These are phyloP conservation scores for Noccaea caerulescens DNA, from an alignment of 345 rosid species.

Conservation along the genomic window DNA sequence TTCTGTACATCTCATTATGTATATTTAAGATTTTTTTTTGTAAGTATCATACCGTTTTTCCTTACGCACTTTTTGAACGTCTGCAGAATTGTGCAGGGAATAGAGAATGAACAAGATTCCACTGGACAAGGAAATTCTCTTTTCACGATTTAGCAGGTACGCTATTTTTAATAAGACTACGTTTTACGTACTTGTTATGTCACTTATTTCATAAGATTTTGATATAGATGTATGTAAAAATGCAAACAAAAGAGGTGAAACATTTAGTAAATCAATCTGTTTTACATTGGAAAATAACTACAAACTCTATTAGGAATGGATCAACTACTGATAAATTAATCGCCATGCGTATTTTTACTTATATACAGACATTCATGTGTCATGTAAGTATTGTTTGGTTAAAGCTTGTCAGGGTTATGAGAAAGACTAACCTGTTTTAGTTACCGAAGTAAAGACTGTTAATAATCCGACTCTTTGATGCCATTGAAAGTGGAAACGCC, in stretches of 20 bases:
- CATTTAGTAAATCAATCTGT: neutral
- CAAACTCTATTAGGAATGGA: neutral
- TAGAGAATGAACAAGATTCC: neutral
- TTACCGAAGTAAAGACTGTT: neutral
- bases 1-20: neutral
- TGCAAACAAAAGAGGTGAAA: neutral
- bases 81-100: conserved; percentile 12
- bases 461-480: neutral
- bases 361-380: too few species aligned
- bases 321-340: neutral
- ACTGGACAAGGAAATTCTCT: conserved; percentile 18
- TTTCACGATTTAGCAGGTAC: conserved; percentile 35
- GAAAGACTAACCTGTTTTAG: neutral
- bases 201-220: neutral
- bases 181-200: neutral
- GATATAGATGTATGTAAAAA: neutral
- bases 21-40: neutral
- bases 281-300: neutral
- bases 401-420: neutral
- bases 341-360: too few species aligned
- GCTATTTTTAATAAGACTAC: neutral
- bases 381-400: neutral
- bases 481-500: neutral
- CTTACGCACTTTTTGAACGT: conserved; percentile 7
- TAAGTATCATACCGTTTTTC: neutral